A percentile compares a stretch with the other conserved stretches of the same genome.
Conservation (phyloP, 495 filamentous ascomycete species). For the Penicillium riverlandense region DNA sequence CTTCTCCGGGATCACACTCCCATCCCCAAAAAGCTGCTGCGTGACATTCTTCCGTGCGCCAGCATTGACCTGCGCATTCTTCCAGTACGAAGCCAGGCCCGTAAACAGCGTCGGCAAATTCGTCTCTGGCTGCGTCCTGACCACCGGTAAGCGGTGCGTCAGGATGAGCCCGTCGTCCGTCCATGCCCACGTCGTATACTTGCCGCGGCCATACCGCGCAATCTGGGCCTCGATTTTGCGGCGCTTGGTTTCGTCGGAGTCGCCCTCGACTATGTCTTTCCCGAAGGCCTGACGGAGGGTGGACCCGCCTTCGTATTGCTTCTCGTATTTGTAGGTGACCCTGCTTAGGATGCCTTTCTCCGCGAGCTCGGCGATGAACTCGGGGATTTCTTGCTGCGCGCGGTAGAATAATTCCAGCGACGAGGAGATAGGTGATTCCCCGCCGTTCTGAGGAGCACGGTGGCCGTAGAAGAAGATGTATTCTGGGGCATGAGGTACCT, state of each 20-base stretch:
- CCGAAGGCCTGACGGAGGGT: conserved; percentile 47
- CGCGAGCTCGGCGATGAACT: conserved; percentile 38
- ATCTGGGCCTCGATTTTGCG: conserved; percentile 47
- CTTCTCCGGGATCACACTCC: conserved; percentile 42
- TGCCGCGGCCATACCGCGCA: conserved; percentile 25
- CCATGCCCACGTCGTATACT: conserved; percentile 43
- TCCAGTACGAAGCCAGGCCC: conserved; percentile 38
- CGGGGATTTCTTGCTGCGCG: conserved; percentile 37
- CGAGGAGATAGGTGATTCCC: conserved; percentile 46
- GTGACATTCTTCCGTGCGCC: conserved; percentile 16
- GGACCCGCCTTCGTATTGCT: conserved; percentile 40
- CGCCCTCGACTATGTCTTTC: conserved; percentile 37
- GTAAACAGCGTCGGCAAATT: conserved; percentile 47
- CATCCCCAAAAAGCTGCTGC: conserved; percentile 38
- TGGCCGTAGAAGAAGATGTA: conserved; percentile 47
- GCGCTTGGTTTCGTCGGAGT: conserved; percentile 33
- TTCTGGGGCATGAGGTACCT: conserved; percentile 46
- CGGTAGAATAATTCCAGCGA: conserved; percentile 45
- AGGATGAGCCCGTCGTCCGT: conserved; percentile 31
- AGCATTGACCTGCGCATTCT: conserved; percentile 21
- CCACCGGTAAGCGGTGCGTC: conserved; percentile 36
- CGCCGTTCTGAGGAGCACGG: conserved; percentile 28
- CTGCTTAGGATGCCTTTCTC: conserved; percentile 37
- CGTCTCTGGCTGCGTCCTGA: conserved; percentile 41
- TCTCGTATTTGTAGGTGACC: conserved; percentile 39